Conservation (phyloP, 2,329 filamentous ascomycete genomes). For the Fusarium dimerum region DNA sequence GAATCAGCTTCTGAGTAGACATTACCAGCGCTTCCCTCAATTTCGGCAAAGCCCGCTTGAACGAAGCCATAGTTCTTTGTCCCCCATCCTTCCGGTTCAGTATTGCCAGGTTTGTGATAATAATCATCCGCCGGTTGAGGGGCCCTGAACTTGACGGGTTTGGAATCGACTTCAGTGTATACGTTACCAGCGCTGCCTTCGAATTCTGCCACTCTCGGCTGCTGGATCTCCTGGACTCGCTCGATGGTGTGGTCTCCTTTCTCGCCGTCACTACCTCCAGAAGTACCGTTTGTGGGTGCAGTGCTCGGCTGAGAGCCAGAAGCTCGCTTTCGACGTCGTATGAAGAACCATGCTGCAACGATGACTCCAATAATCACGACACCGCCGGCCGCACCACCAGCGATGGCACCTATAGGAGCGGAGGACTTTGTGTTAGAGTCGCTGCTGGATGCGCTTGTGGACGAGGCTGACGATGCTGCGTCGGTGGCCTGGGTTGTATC, state of each 20-base stretch:
- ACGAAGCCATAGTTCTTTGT: no score
- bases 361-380: slow-evolving; percentile 16
- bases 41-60: not conserved
- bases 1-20: not conserved
- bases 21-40: not conserved
- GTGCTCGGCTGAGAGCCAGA: slow-evolving; percentile 1
- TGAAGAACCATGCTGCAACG: slow-evolving; percentile 9
- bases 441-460: not conserved
- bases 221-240: not conserved
- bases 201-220: slow-evolving; percentile 1
- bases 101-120: no score
- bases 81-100: no score
- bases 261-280: not conserved
- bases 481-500: not conserved
- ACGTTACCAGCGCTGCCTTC: slow-evolving; percentile 11
- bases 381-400: slow-evolving; percentile 19
- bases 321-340: not conserved
- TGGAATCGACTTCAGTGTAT: slow-evolving; percentile 7
- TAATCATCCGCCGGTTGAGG: no score
- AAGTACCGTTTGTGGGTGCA: not conserved
- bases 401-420: slow-evolving; percentile 11
- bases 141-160: not conserved
- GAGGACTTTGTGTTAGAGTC: not conserved
- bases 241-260: not conserved
- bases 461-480: not conserved